Evolutionary conservation across 176 grass and related monocot species (phyloP), one percentile per base, ranked within the genome.

Genomic region (Musa beccarii): DNA sequence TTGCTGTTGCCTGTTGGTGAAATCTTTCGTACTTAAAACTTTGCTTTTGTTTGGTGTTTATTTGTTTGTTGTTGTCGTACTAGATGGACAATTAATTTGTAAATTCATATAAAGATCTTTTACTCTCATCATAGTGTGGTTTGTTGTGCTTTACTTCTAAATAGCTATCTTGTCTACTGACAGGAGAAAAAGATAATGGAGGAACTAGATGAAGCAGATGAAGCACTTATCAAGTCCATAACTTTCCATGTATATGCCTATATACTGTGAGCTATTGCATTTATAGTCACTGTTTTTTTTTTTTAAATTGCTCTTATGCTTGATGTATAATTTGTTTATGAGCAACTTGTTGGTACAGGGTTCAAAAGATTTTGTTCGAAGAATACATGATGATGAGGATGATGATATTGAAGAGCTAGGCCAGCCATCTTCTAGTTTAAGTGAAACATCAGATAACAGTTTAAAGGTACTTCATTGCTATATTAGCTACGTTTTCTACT

Each of bases 171-270:
- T 74, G 8, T 71, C 11, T 52, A 64, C 53, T 84, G n/a, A 62
- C 67, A 92, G 87, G 93, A 86, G 66, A 80, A 81, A 72, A 86
- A 81, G 78, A 79, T 73, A 63, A 78, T 73, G 78, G 93, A 89
- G 76, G 93, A 96, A 25, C 78, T 92, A 66, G 93, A 96, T 76
- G 79, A 92, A 76, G 79, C 89, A 96, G 93, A 96, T 22, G 93
- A 96, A 78, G 78, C 78, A 74, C 77, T 92, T 63, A 96, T 96
- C 70, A 92, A 90, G 76, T 96, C 89, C 20, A 92, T 90, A 67
- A 85, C 88, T 77, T 96, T 96, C 57, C 85, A 68, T 64, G 89
- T 96, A 85, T 84, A 83, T 59, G 10, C 69, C 9, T 83, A 52
- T 15, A 12, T 50, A 70, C 8, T 51, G 14, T 51, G 17, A n/a